These are phyloP conservation scores for Talaromyces liani DNA, from an alignment of 495 filamentous ascomycete genomes.

Conservation along the genomic window DNA sequence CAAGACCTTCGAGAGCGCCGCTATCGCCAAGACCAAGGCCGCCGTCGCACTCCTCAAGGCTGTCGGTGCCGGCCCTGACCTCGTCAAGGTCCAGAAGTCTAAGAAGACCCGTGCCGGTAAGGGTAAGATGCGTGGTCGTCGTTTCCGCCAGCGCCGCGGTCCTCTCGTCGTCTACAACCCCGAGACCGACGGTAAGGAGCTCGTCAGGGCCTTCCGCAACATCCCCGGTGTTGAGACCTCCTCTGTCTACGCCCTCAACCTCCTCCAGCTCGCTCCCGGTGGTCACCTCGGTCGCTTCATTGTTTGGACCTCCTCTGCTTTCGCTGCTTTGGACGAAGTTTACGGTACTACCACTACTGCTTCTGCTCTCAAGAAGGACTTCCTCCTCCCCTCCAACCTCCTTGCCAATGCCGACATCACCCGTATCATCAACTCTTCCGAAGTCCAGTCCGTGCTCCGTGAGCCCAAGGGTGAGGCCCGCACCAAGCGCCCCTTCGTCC, in stretches of 20 bases:
- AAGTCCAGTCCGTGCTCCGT: conserved; percentile 89
- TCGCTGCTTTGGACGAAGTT: conserved; percentile 90
- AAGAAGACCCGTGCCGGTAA: conserved; percentile 95
- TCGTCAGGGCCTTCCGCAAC: conserved; percentile 93
- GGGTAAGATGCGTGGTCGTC: conserved; percentile 92
- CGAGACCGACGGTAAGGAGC: conserved; percentile 83
- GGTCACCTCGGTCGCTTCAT: conserved; percentile 98
- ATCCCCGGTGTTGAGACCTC: conserved; percentile 96
- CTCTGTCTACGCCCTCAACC: conserved; percentile 91
- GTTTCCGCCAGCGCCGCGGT: conserved; percentile 93
- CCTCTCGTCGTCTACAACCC: conserved; percentile 95
- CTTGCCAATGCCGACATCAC: conserved; percentile 86
- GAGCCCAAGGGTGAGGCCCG: conserved; percentile 80
- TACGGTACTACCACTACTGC: conserved; percentile 85
- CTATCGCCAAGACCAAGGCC: conserved; percentile 80
- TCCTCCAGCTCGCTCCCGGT: conserved; percentile 96
- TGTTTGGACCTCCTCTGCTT: conserved; percentile 95
- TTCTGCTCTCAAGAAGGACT: conserved; percentile 93
- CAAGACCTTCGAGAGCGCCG: conserved; percentile 68
- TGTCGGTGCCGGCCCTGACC: conserved; percentile 80
- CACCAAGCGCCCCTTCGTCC: conserved; percentile 83
- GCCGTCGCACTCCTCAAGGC: conserved; percentile 81
- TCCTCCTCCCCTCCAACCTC: conserved; percentile 82
- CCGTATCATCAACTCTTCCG: conserved; percentile 97
- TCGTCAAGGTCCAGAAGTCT: conserved; percentile 89